A percentile compares a stretch with the other conserved stretches of the same genome.
Conservation (phyloP, 768 basidiomycete species). For the Lactarius quietus region DNA sequence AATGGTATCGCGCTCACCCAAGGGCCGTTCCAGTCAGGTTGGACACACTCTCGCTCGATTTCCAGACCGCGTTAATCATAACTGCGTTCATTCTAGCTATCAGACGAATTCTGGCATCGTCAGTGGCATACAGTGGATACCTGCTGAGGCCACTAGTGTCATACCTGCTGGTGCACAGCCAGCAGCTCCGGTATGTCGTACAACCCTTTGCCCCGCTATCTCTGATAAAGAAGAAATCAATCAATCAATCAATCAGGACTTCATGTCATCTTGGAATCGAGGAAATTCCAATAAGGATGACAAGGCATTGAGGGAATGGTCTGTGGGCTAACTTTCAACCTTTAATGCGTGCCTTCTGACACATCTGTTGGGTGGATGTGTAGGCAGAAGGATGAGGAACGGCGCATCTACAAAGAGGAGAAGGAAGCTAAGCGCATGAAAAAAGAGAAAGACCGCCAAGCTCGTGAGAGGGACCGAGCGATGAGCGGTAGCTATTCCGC, state of each 20-base stretch:
- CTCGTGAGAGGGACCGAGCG: constrained; percentile 51
- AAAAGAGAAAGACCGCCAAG: constrained; percentile 46
- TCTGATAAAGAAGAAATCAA: constrained; percentile 6
- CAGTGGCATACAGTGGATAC: constrained; percentile 61
- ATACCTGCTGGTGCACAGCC: constrained; percentile 58
- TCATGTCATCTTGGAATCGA: constrained; percentile 54
- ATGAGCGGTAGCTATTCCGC: constrained; percentile 38
- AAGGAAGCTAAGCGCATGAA: constrained; percentile 42
- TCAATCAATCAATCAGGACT: constrained; percentile 43
- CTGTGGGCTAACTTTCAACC: constrained; percentile 1
- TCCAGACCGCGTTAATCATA: background rate
- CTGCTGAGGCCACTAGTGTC: constrained; percentile 63
- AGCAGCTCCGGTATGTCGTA: constrained; percentile 47
- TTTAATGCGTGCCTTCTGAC: constrained; percentile 5
- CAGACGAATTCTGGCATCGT: constrained; percentile 66
- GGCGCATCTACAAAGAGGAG: constrained; percentile 52
- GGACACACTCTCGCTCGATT: constrained; percentile 24
- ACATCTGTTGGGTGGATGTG: background rate
- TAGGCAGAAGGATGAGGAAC: constrained; percentile 44
- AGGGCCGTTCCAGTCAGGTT: constrained; percentile 78
- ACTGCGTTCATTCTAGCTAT: constrained; percentile 46
- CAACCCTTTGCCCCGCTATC: constrained; percentile 12
- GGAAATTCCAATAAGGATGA: constrained; percentile 29
- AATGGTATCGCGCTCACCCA: constrained; percentile 25
- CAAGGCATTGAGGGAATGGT: constrained; percentile 27